Evolutionary conservation across 106 monocot species (phyloP), one percentile per base, ranked within the genome.

Genomic region (Phalaenopsis equestris): DNA sequence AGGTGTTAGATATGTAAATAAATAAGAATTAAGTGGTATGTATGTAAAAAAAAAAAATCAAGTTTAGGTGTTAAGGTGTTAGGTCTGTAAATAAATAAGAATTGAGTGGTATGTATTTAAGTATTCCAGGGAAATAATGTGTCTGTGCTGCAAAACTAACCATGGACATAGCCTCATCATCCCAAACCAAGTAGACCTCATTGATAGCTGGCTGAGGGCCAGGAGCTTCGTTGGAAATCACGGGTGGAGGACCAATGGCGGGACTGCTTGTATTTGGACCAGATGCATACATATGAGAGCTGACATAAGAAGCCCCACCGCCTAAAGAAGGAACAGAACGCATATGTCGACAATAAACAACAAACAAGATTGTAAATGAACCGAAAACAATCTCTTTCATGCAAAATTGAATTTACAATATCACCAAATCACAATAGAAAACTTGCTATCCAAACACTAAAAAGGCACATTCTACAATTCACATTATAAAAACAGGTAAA

Each of bases 131-230:
- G 17, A 56, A 56, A 56, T 2, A 56, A 56, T 30, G 30, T 30
- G 30, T 30, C 30, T 30, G 30, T 0, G 2, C 4, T 61, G 21
- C 61, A 38, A 39, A 19, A 81, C 80, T 49, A 79, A 99, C 99
- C 95, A 99, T 99, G 37, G 91, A 99, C 95, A 95, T 94, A 52
- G 91, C 99, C 75, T 99, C 99, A 68, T 99, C 99, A 87, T 99
- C 94, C 99, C 99, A 99, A 82, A 99, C 93, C 79, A 99, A 84
- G 83, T 99, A 99, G 16, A 99, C 99, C 79, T 99, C 99, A 83
- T 88, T 99, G 3, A 86, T 67, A 41, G 84, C 85, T 46, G 87
- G 77, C 48, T 91, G 99, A 41, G 87, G 24, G 64, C 80, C 72
- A 72, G 94, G 80, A 36, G 85, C 67, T 78, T 95, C 95, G 77